phyloP scores from a whole-genome alignment of 2,329 filamentous ascomycete genomes.

The Gaeumannomyces sp. region DNA sequence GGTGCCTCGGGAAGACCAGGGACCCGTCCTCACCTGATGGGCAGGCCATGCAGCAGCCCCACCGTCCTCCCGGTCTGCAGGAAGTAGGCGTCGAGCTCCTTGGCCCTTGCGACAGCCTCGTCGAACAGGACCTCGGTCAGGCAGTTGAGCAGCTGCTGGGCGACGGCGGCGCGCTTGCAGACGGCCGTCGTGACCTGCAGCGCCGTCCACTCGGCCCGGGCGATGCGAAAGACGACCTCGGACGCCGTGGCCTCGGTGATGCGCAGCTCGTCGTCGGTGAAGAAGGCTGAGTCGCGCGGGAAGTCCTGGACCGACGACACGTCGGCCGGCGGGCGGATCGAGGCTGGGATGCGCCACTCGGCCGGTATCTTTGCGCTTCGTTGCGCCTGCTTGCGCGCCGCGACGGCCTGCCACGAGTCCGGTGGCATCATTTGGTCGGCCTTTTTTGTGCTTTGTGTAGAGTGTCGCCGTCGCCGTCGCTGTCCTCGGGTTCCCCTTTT shows the following conservation, averaged over 20 bases:
- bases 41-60: slow-evolving; percentile 61
- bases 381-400: not conserved
- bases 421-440: not conserved
- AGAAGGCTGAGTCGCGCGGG: not conserved
- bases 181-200: slow-evolving; percentile 13
- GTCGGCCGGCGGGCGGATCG: not conserved
- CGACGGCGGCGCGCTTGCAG: slow-evolving; percentile 13
- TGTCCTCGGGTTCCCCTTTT: not conserved
- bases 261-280: not conserved
- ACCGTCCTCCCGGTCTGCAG: slow-evolving; percentile 35
- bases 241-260: not conserved
- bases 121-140: slow-evolving; percentile 29
- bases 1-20: not conserved
- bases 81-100: slow-evolving; percentile 23
- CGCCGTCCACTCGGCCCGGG: not conserved
- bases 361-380: not conserved
- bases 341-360: not conserved
- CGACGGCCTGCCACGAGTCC: not conserved
- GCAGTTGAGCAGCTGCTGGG: slow-evolving; percentile 26
- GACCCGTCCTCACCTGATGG: slow-evolving; percentile 32
- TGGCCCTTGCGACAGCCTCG: slow-evolving; percentile 27
- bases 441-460: not conserved
- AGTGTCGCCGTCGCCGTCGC: not conserved
- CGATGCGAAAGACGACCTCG: not conserved
- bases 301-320: not conserved